Evolutionary conservation across 352 stramenopile species (phyloP).

Genomic region (Pythium sp.): DNA sequence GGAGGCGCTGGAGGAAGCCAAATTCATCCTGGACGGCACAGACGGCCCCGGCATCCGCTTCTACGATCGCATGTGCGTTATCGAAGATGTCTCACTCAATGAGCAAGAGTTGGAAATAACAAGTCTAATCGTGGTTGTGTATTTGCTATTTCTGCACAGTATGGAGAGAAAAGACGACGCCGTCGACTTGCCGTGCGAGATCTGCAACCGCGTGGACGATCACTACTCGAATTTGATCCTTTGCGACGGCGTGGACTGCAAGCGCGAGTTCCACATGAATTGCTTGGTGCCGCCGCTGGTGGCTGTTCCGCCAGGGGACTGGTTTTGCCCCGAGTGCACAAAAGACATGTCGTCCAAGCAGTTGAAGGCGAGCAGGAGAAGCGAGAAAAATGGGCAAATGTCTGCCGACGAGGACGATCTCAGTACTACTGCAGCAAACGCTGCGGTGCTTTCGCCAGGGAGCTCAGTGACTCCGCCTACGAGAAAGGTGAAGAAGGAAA

Average conservation of each 20-base stretch:
- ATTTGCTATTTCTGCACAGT: constrained; percentile 25
- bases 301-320: constrained; percentile 61
- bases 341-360: constrained; percentile 36
- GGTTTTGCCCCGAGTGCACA: constrained; percentile 72
- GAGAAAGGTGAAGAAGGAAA: constrained; percentile 59
- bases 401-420: constrained; percentile 10
- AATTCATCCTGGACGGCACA: constrained; percentile 57
- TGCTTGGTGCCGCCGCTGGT: constrained; percentile 69
- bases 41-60: constrained; percentile 55
- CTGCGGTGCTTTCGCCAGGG: constrained; percentile 11
- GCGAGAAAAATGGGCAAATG: constrained; percentile 15
- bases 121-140: constrained; percentile 4
- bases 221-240: constrained; percentile 82
- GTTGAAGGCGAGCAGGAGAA: constrained; percentile 23
- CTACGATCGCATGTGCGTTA: constrained; percentile 80
- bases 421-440: constrained; percentile 14
- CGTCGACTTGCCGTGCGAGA: constrained; percentile 80
- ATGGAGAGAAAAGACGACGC: constrained; percentile 62
- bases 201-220: constrained; percentile 78
- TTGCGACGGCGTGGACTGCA: constrained; percentile 81
- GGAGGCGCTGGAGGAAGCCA: constrained; percentile 69
- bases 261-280: constrained; percentile 86
- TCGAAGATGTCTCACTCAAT: background rate
- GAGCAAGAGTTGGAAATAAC: background rate
- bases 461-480: constrained; percentile 12